Base-by-base conservation (phyloP, 176 grass and related monocot genomes). In the Musa acuminata region DNA sequence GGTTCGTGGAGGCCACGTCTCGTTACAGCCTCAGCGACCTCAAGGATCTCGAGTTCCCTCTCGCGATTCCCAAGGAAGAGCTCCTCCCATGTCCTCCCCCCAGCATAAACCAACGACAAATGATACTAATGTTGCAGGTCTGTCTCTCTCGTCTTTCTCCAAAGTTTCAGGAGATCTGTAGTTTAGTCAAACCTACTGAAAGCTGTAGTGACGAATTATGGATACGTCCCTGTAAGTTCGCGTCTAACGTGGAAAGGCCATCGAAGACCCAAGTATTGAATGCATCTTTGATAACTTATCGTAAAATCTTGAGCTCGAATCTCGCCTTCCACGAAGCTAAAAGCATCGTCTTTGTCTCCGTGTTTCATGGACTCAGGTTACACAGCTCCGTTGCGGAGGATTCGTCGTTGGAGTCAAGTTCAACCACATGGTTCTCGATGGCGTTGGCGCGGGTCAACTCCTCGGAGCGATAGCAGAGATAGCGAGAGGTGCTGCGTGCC, bases 101-200 rank as follows among this genome's bases (percentile, higher is more conserved):
- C 1, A 77, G 80, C 4, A 74, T 78, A 74, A 88, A 84, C 73
- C 79, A 86, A 57, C 87, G 90, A 66, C 87, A 92, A 22, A 81
- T 85, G 73, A 86, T 96, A 75, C 60, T 96, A 52, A 86, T 88
- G 87, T 82, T 90, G 13, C 93, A 90, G 87, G 93, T 96, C 9
- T 10, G 29, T 2, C 17, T 67, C 26, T 71, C 17, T 58, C 17
- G 55, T 58, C 17, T 6, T 58, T 8, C 13, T 58, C 11, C 55
- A 17, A 1, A 17, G 13, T 58, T 58, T 58, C 16, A 1, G 54
- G 54, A 13, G 0, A 57, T 57, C 54, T 5, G 3, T 35, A 35
- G 29, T 35, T 35, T 35, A 35, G 29, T 1, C 25, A 26, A 26
- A 1, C 25, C 25, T 1, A 26, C 25, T 26, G 25, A 26, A 26